A percentile compares a stretch with the other conserved stretches of the same genome.
Conservation (phyloP, 371 early-diverging fungal species). For the Mortierella sp. region DNA sequence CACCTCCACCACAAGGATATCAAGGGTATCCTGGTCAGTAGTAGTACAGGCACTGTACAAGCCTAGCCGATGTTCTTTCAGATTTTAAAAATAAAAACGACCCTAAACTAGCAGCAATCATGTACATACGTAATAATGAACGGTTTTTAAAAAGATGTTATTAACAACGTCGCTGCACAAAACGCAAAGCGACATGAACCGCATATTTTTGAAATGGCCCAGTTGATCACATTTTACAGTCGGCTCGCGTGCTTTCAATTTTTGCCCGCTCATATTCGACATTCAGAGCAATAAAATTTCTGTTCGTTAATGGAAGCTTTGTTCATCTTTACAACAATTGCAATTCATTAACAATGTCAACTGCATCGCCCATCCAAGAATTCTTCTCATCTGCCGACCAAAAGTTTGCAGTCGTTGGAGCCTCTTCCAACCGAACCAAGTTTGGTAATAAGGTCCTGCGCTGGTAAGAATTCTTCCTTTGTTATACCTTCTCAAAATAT, state of each 20-base stretch:
- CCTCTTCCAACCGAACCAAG: slow-evolving; percentile 75
- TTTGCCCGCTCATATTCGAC: too few species aligned
- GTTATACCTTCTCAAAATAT: not conserved
- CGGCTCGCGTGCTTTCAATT: too few species aligned
- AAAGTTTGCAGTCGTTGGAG: slow-evolving; percentile 83
- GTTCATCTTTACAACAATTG: not conserved
- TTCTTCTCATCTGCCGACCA: slow-evolving; percentile 42
- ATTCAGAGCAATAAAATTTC: not conserved
- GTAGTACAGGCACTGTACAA: not conserved
- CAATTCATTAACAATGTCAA: slow-evolving; percentile 19
- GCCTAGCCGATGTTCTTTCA: not conserved
- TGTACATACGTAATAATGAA: too few species aligned
- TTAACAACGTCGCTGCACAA: too few species aligned
- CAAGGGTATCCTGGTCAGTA: slow-evolving; percentile 42
- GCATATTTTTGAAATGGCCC: too few species aligned
- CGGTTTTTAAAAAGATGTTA: too few species aligned
- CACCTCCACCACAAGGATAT: slow-evolving; percentile 33
- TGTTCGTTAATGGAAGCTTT: not conserved
- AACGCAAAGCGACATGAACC: too few species aligned
- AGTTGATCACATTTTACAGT: too few species aligned
- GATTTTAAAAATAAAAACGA: not conserved
- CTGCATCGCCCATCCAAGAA: slow-evolving; percentile 19
- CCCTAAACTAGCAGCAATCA: too few species aligned
- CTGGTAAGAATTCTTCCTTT: slow-evolving; percentile 63
- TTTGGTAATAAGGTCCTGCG: slow-evolving; percentile 84